Conservation (phyloP, 2,329 filamentous ascomycete genomes). For the Colletotrichum caudatum region DNA sequence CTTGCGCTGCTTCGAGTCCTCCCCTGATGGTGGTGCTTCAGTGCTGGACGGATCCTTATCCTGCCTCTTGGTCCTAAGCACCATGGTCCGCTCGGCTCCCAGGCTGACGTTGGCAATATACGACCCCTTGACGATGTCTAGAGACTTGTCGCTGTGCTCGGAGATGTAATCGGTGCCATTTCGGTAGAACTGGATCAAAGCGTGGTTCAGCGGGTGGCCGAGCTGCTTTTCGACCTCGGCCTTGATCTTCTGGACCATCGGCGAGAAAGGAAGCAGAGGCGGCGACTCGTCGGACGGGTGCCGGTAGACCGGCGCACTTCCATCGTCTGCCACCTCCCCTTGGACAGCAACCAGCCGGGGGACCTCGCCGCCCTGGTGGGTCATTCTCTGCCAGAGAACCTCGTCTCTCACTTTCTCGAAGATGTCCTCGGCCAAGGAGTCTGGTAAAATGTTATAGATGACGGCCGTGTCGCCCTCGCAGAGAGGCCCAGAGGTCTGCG, state of each 20-base stretch:
- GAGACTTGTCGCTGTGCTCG: conserved; percentile 96
- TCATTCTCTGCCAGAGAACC: conserved; percentile 91
- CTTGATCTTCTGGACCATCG: conserved; percentile 77
- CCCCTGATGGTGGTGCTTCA: conserved; percentile 38
- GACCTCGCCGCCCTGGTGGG: conserved; percentile 90
- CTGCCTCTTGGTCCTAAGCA: conserved; percentile 82
- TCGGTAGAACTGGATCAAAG: conserved; percentile 93
- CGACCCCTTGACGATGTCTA: conserved; percentile 85
- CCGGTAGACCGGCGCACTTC: conserved; percentile 89
- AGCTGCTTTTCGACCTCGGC: conserved; percentile 76
- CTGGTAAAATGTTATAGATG: conserved; percentile 75
- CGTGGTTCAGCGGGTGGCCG: conserved; percentile 89
- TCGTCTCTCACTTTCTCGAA: conserved; percentile 81
- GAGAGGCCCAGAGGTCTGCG: conserved; percentile 54
- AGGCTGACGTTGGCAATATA: conserved; percentile 94
- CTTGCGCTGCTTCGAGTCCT: conserved; percentile 57
- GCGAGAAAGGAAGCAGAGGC: conserved; percentile 79
- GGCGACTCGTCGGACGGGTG: conserved; percentile 93
- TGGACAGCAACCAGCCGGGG: conserved; percentile 93
- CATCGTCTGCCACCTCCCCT: conserved; percentile 75
- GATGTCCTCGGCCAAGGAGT: conserved; percentile 64
- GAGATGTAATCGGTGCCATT: conserved; percentile 90
- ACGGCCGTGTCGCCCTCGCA: conserved; percentile 87
- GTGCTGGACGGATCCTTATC: conserved; percentile 54
- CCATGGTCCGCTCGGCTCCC: conserved; percentile 92